These are phyloP conservation scores for Trametes sanguinea DNA, from an alignment of 768 basidiomycete genomes.

Conservation along the genomic window DNA sequence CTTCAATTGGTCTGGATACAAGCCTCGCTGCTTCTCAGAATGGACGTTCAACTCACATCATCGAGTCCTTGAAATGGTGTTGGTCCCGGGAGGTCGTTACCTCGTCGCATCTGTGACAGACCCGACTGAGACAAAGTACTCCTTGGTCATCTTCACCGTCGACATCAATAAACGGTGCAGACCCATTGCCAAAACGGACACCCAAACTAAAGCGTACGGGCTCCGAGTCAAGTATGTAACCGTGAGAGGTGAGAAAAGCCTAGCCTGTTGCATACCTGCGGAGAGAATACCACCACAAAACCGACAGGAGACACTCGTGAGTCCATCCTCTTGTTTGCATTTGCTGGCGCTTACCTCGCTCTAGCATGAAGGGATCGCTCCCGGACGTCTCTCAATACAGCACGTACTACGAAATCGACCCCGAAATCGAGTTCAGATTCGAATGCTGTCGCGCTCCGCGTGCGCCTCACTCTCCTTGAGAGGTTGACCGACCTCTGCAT, in stretches of 20 bases:
- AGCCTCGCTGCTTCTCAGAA: slow-evolving; percentile 36
- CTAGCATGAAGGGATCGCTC: not conserved
- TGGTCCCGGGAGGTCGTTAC: slow-evolving; percentile 69
- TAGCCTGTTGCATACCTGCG: slow-evolving; percentile 58
- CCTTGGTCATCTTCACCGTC: slow-evolving; percentile 54
- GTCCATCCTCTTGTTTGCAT: not conserved
- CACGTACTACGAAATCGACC: slow-evolving; percentile 42
- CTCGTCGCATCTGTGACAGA: slow-evolving; percentile 62
- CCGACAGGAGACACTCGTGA: slow-evolving; percentile 3
- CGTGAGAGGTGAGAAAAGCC: slow-evolving; percentile 39
- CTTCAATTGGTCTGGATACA: slow-evolving; percentile 53
- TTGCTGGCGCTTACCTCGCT: not conserved
- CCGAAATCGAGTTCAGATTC: slow-evolving; percentile 45
- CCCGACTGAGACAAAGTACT: slow-evolving; percentile 42
- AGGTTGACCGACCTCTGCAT: slow-evolving; percentile 44
- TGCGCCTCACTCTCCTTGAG: slow-evolving; percentile 48
- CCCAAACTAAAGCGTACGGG: slow-evolving; percentile 53
- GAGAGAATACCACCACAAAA: slow-evolving; percentile 33
- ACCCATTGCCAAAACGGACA: slow-evolving; percentile 48
- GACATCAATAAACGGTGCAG: slow-evolving; percentile 49
- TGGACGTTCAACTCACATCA: slow-evolving; percentile 34
- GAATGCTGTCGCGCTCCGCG: slow-evolving; percentile 45
- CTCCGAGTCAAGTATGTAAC: slow-evolving; percentile 64
- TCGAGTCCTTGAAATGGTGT: slow-evolving; percentile 52
- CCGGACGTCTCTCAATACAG: slow-evolving; percentile 41